A percentile compares a stretch with the other conserved stretches of the same genome.
Evolutionary conservation across 2,329 filamentous ascomycete species (phyloP).

Genomic region (Cercospora sp.): DNA sequence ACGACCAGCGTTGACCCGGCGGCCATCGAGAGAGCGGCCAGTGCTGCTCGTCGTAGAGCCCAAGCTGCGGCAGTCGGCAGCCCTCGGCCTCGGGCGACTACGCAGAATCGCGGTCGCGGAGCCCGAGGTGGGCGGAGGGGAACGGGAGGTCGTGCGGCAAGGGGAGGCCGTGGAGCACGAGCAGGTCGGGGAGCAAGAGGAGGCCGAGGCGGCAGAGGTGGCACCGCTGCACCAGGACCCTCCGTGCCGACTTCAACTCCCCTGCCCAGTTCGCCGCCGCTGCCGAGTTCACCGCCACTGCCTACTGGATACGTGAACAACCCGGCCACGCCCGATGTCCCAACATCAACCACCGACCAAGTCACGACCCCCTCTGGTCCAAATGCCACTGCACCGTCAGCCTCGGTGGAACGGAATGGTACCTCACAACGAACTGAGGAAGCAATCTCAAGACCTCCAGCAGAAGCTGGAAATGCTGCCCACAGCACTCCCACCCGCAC

Average conservation of each 20-base stretch:
- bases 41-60: constrained; percentile 1
- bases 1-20: not conserved
- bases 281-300: not conserved
- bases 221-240: not conserved
- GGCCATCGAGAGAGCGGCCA: not conserved
- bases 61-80: not conserved
- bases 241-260: not conserved
- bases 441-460: not conserved
- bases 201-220: not conserved
- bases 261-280: not conserved
- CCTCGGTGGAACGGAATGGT: not conserved
- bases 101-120: not conserved
- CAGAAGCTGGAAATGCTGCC: not conserved
- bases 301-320: not conserved
- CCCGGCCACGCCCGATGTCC: not conserved
- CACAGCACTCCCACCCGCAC: not conserved
- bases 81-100: not conserved
- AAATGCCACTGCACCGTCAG: not conserved
- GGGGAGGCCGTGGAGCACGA: not conserved
- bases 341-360: not conserved
- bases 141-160: not conserved
- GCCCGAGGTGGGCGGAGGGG: not conserved
- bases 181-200: not conserved
- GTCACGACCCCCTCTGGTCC: not conserved
- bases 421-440: not conserved